Evolutionary conservation across 169 alveolate species (phyloP), one percentile per base, ranked within the genome.

Genomic region (Eimeria acervulina): DNA sequence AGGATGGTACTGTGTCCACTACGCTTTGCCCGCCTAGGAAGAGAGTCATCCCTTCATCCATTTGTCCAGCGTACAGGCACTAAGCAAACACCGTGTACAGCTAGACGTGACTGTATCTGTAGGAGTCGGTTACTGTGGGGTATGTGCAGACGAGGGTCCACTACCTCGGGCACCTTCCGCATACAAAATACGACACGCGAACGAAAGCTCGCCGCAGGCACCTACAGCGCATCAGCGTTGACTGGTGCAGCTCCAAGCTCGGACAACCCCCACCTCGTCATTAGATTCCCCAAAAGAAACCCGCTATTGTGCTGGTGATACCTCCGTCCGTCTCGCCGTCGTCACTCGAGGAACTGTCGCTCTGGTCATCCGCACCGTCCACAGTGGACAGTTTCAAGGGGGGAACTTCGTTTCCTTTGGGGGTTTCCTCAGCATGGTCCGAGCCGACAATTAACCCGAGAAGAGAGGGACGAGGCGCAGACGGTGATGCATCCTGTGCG

Each of bases 241-340:
- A 72, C 83, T 33, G 52, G 19, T 31, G 51, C 28, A 36, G n/a
- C 51, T 72, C 36, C 51, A 13, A 36, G 51, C 83, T 72, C 52
- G 12, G 83, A 51, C n/a, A 10, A 23, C 78, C 59, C 33, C 91
- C 40, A 36, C 10, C 33, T 61, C 81, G 40, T 33, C 26, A 13
- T 61, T 31, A 87, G 13, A 52, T 6, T 3, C 93, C 93, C 93
- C 93, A 87, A 23, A 87, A 87, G 63, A 87, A 87, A 1, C 93
- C 93, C 13, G 93, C 93, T 28, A 87, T 44, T 36, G 93, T 87
- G 66, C 83, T 61, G n/a, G 93, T 66, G 81, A 87, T 87, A 59
- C 93, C 93, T 38, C 93, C 81, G 40, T 87, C 93, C 17, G 93
- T 52, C 63, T 87, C 93, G 47, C 72, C 74, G 31, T 61, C 63